Evolutionary conservation across 495 filamentous ascomycete genomes (phyloP).

Genomic region (Aspergillus heteromorphus): DNA sequence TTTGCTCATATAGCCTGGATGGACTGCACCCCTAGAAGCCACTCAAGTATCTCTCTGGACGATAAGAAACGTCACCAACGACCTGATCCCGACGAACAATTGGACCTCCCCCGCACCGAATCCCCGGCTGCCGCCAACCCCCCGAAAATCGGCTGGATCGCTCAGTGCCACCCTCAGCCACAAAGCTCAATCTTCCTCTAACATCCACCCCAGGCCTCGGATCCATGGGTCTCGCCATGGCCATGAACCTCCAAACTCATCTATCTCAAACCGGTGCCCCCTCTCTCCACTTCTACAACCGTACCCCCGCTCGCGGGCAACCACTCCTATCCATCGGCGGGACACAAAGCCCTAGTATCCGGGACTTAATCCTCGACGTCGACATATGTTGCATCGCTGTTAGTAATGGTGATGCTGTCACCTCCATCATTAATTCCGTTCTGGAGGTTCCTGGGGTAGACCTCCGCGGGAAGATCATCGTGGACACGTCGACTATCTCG

Average conservation of each 20-base stretch:
- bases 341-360: slow-evolving; percentile 21
- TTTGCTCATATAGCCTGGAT: too few relatives aligned
- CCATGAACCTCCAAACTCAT: slow-evolving; percentile 35
- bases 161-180: neutral
- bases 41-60: too few relatives aligned
- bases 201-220: slow-evolving; percentile 24
- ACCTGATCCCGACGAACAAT: neutral
- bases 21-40: too few relatives aligned
- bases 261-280: slow-evolving; percentile 12
- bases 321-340: slow-evolving; percentile 21
- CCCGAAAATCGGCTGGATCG: slow-evolving; percentile 10
- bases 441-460: neutral
- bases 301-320: slow-evolving; percentile 29
- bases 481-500: slow-evolving; percentile 38
- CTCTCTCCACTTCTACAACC: slow-evolving; percentile 29
- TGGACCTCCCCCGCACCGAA: neutral
- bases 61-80: too few relatives aligned
- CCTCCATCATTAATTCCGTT: neutral
- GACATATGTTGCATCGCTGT: slow-evolving; percentile 28
- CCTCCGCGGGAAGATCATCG: slow-evolving; percentile 28
- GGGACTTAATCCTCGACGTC: slow-evolving; percentile 20
- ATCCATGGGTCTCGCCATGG: slow-evolving; percentile 40
- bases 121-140: neutral
- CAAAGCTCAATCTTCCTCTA: neutral
- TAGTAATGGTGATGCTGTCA: slow-evolving; percentile 6